A percentile compares a stretch with the other conserved stretches of the same genome.
Conservation (phyloP, 345 rosid genomes). For the Citrus hindsii region DNA sequence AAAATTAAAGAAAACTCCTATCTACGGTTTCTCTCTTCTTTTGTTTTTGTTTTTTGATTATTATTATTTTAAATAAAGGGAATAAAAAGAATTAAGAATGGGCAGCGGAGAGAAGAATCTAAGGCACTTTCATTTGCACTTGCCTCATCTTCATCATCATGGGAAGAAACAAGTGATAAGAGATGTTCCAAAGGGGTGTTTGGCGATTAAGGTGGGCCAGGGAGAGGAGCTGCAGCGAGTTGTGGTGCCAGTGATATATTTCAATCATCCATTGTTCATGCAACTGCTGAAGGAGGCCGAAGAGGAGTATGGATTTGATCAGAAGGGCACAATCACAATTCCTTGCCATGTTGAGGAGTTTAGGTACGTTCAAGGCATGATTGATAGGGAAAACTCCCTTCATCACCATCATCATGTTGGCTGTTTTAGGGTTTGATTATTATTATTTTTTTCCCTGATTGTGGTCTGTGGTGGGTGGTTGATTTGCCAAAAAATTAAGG, state of each 20-base stretch:
- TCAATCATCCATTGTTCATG: slow-evolving; percentile 61
- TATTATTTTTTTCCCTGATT: background rate
- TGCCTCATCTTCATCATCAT: slow-evolving; percentile 23
- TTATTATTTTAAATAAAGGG: too few species aligned
- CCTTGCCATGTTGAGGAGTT: slow-evolving; percentile 58
- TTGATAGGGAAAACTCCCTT: slow-evolving; percentile 54
- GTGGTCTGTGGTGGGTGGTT: too few species aligned
- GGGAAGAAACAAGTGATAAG: slow-evolving; percentile 30
- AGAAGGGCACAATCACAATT: slow-evolving; percentile 57
- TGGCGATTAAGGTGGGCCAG: slow-evolving; percentile 55
- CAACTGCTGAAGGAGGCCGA: slow-evolving; percentile 59
- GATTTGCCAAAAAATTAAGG: too few species aligned
- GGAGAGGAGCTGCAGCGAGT: slow-evolving; percentile 50
- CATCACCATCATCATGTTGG: slow-evolving; percentile 48
- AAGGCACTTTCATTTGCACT: slow-evolving; percentile 22
- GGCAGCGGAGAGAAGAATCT: slow-evolving; percentile 36
- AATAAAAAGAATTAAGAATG: slow-evolving; percentile 16
- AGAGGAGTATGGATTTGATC: slow-evolving; percentile 64
- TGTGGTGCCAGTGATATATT: slow-evolving; percentile 51
- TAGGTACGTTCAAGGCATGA: slow-evolving; percentile 49
- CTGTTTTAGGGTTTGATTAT: slow-evolving; percentile 60
- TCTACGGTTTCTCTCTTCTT: slow-evolving; percentile 3
- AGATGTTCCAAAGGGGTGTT: slow-evolving; percentile 56
- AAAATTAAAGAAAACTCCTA: background rate
- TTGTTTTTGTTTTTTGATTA: background rate